These are phyloP conservation scores for Penicillium vulpinum DNA, from an alignment of 2,329 filamentous ascomycete species.

Conservation along the genomic window DNA sequence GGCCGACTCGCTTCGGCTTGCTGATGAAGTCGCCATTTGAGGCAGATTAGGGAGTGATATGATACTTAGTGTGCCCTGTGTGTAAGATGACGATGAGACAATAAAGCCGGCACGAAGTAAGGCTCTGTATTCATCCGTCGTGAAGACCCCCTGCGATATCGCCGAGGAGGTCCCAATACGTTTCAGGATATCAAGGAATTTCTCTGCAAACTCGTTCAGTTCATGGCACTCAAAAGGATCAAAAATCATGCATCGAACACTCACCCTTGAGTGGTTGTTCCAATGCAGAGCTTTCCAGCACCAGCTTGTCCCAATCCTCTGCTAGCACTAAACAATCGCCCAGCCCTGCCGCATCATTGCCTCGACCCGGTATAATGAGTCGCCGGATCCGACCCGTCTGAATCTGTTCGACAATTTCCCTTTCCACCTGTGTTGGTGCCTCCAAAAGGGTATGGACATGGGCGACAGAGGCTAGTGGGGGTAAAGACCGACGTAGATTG, in stretches of 20 bases:
- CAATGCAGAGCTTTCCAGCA: conserved; percentile 38
- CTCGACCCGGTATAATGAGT: conserved; percentile 58
- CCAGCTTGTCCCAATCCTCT: conserved; percentile 52
- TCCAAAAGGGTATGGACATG: conserved; percentile 60
- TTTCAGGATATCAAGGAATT: conserved; percentile 52
- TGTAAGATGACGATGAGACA: conserved; percentile 48
- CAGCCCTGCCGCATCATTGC: conserved; percentile 55
- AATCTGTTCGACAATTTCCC: conserved; percentile 58
- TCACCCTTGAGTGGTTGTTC: conserved; percentile 39
- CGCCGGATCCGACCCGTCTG: conserved; percentile 54
- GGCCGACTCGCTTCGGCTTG: conserved; percentile 29
- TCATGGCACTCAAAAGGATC: background rate
- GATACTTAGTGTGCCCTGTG: conserved; percentile 42
- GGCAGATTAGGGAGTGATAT: conserved; percentile 42
- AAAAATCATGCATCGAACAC: background rate
- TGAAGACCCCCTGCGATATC: conserved; percentile 48
- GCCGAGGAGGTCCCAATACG: conserved; percentile 50
- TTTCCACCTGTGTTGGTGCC: conserved; percentile 59
- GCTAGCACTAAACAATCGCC: conserved; percentile 60
- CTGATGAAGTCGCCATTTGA: conserved; percentile 18
- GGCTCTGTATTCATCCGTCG: conserved; percentile 48
- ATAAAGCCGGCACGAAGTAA: conserved; percentile 58
- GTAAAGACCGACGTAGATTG: conserved; percentile 56
- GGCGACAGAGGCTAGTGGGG: conserved; percentile 60
- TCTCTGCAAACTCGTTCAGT: conserved; percentile 37